phyloP scores from a whole-genome alignment of 2,329 filamentous ascomycete genomes.

The Didymella lethalis region DNA sequence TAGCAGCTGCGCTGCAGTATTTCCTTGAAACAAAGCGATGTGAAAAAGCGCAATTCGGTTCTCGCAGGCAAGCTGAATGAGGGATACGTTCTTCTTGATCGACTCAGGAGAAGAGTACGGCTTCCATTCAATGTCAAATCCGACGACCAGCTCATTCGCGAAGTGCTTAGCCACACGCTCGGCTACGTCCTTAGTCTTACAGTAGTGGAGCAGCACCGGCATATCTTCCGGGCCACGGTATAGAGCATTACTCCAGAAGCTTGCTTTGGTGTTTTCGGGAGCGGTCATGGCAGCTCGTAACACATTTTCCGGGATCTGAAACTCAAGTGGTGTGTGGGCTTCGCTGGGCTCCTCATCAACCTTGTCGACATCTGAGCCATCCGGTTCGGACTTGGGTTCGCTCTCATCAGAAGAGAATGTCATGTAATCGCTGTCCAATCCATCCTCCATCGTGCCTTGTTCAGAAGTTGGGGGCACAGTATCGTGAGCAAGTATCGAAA shows the following conservation, averaged over 20 bases:
- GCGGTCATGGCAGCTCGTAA: conserved; percentile 43
- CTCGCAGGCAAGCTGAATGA: conserved; percentile 83
- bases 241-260: conserved; percentile 72
- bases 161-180: conserved; percentile 76
- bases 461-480: not conserved
- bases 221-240: conserved; percentile 66
- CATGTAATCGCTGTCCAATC: conserved; percentile 2
- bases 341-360: conserved; percentile 27
- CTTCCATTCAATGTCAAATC: conserved; percentile 92
- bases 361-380: conserved; percentile 9
- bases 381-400: not conserved
- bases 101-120: conserved; percentile 46
- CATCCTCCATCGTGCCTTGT: not conserved
- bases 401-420: not conserved
- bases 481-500: not conserved
- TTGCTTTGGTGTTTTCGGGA: conserved; percentile 38
- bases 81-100: conserved; percentile 81
- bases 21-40: conserved; percentile 61
- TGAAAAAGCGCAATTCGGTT: conserved; percentile 84
- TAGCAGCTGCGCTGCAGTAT: conserved; percentile 63
- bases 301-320: conserved; percentile 43
- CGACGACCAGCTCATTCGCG: conserved; percentile 72
- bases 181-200: conserved; percentile 69
- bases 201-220: conserved; percentile 78
- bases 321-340: conserved; percentile 36